Percentiles rank a stretch among this genome's conserved stretches.
Evolutionary conservation across 177 flowering plant genomes (phyloP).

Genomic region (Vitis hybrid): DNA sequence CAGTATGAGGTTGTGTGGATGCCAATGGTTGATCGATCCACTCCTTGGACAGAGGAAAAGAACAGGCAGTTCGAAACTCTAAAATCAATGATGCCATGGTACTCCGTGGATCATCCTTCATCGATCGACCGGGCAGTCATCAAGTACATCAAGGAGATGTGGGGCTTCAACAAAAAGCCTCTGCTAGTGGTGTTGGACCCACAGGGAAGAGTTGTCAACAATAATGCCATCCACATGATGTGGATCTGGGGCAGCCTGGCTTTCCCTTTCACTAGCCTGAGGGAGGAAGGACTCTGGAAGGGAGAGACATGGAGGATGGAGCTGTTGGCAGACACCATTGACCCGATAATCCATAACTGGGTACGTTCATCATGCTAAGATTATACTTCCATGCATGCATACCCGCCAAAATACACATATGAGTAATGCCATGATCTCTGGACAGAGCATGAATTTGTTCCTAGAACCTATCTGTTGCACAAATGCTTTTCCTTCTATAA

Average conservation of each 20-base stretch:
- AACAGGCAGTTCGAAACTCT: conserved; percentile 31
- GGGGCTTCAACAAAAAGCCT: conserved; percentile 55
- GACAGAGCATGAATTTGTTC: no score
- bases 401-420: neutral
- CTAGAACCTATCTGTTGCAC: no score
- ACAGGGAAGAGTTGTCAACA: conserved; percentile 44
- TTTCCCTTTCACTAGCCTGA: conserved; percentile 54
- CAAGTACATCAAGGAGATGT: conserved; percentile 49
- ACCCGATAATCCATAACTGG: conserved; percentile 39
- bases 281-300: conserved; percentile 58
- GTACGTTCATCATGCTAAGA: conserved; percentile 21
- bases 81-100: conserved; percentile 53
- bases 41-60: conserved; percentile 31
- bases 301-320: conserved; percentile 56
- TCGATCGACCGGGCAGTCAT: conserved; percentile 41
- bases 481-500: no score
- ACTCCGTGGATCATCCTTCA: conserved; percentile 45
- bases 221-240: conserved; percentile 66
- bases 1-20: conserved; percentile 59
- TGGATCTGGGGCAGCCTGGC: conserved; percentile 76
- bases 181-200: conserved; percentile 61
- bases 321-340: conserved; percentile 43
- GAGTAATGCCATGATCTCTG: no score
- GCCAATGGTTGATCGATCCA: conserved; percentile 36
- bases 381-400: neutral